Percentiles rank a stretch among this genome's conserved stretches.
Evolutionary conservation across 1,284 basidiomycete genomes (phyloP).

Genomic region (Xanthoconium separans): DNA sequence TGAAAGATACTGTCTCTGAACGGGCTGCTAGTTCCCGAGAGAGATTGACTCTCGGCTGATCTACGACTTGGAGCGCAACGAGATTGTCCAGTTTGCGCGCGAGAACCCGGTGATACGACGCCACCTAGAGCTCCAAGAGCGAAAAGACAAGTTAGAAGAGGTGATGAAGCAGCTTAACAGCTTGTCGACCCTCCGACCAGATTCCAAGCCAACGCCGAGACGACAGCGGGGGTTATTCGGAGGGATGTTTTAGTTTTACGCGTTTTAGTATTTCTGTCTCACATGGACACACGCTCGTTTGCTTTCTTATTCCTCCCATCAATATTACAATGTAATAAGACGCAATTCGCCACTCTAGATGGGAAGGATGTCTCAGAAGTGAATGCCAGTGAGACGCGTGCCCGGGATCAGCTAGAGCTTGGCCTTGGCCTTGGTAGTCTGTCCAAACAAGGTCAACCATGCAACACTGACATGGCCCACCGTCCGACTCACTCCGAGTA

Average conservation of each 20-base stretch:
- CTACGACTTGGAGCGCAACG: slow-evolving; percentile 86
- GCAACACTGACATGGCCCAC: background rate
- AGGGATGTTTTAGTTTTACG: slow-evolving; percentile 47
- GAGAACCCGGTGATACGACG: slow-evolving; percentile 87
- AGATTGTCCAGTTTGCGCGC: slow-evolving; percentile 87
- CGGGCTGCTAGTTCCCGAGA: slow-evolving; percentile 75
- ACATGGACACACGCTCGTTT: slow-evolving; percentile 16
- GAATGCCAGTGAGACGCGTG: background rate
- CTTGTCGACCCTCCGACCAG: slow-evolving; percentile 78
- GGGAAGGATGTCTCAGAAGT: too few species aligned
- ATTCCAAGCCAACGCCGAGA: slow-evolving; percentile 66
- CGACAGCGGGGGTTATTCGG: slow-evolving; percentile 74
- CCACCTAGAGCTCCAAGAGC: slow-evolving; percentile 95
- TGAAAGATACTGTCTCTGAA: background rate
- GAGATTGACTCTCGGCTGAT: slow-evolving; percentile 96
- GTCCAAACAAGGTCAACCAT: background rate
- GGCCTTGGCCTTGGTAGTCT: slow-evolving; percentile 38
- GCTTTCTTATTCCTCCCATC: background rate
- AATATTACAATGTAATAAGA: slow-evolving; percentile 14
- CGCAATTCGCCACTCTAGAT: slow-evolving; percentile 17
- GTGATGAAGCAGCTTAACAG: slow-evolving; percentile 91
- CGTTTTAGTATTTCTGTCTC: background rate
- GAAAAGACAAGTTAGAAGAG: slow-evolving; percentile 98
- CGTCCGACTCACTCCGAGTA: slow-evolving; percentile 65
- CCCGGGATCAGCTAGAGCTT: slow-evolving; percentile 29